Percentiles rank a stretch among this genome's conserved stretches.
phyloP scores from a whole-genome alignment of 495 filamentous ascomycete species.

The Patellaria atrata region DNA sequence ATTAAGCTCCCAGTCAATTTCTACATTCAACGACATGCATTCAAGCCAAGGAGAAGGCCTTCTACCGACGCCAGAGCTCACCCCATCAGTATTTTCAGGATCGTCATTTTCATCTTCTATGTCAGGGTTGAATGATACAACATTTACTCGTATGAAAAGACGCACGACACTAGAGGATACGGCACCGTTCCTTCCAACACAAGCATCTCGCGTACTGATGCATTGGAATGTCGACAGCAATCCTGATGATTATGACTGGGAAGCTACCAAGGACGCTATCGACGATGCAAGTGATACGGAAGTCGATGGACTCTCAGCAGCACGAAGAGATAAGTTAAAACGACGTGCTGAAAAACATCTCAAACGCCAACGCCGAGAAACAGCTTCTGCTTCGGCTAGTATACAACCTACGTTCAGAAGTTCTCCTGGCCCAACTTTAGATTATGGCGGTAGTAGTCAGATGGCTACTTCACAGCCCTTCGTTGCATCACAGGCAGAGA shows the following conservation, averaged over 20 bases:
- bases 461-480: background rate
- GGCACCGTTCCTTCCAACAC: too few species aligned
- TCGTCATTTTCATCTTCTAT: slow-evolving; percentile 1
- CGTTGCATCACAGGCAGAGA: slow-evolving; percentile 1
- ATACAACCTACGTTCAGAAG: background rate
- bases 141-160: slow-evolving; percentile 9
- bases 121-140: background rate
- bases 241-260: slow-evolving; percentile 16
- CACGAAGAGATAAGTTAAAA: slow-evolving; percentile 1
- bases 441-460: background rate
- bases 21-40: too few species aligned
- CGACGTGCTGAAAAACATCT: slow-evolving; percentile 2
- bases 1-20: too few species aligned
- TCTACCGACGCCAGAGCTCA: slow-evolving; percentile 10
- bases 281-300: slow-evolving; percentile 3
- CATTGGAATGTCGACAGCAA: slow-evolving; percentile 14
- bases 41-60: too few species aligned
- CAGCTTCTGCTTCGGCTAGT: background rate
- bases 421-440: background rate
- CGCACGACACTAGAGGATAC: too few species aligned
- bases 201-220: slow-evolving; percentile 7
- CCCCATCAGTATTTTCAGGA: slow-evolving; percentile 5
- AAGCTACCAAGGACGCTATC: slow-evolving; percentile 3
- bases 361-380: slow-evolving; percentile 3
- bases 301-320: slow-evolving; percentile 2